Percentiles rank a stretch among this genome's conserved stretches.
These are phyloP conservation scores for Hyphopichia pseudoburtonii DNA, from an alignment of 1,139 yeast species.

Conservation along the genomic window DNA sequence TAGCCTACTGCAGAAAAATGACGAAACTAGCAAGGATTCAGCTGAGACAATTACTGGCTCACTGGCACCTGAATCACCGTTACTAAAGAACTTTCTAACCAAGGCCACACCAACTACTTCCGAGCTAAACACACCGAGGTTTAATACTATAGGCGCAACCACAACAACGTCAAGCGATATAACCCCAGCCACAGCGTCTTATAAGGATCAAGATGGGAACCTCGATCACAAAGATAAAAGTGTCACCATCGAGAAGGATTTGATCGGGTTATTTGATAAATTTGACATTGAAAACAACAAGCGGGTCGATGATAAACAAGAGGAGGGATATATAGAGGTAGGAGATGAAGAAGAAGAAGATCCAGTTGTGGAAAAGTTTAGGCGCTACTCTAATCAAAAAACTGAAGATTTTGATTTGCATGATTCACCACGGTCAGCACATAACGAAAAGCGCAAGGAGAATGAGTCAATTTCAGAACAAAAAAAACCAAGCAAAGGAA, in stretches of 20 bases:
- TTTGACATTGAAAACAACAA: conserved; percentile 28
- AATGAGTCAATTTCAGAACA: too few species aligned
- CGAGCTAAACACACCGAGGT: conserved; percentile 3
- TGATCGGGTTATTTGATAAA: conserved; percentile 42
- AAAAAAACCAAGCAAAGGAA: conserved; percentile 6
- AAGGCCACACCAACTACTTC: conserved; percentile 10
- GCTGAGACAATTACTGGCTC: neutral
- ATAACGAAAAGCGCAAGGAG: too few species aligned
- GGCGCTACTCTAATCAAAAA: neutral
- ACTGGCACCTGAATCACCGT: conserved; percentile 11
- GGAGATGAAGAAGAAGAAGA: conserved; percentile 6
- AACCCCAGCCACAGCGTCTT: neutral
- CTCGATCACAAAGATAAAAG: conserved; percentile 13
- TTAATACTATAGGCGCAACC: conserved; percentile 1
- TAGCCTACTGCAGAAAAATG: too few species aligned
- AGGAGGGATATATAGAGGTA: too few species aligned
- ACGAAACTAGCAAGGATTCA: neutral
- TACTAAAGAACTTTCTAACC: conserved; percentile 19
- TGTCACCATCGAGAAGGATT: conserved; percentile 22
- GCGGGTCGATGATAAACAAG: neutral
- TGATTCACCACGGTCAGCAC: too few species aligned
- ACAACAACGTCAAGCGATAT: neutral
- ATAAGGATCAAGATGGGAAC: conserved; percentile 7
- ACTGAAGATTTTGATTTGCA: too few species aligned
- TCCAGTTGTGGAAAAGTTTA: conserved; percentile 3